Evolutionary conservation across 73 alveolate genomes (phyloP).

Genomic region (Breviolum minutum): DNA sequence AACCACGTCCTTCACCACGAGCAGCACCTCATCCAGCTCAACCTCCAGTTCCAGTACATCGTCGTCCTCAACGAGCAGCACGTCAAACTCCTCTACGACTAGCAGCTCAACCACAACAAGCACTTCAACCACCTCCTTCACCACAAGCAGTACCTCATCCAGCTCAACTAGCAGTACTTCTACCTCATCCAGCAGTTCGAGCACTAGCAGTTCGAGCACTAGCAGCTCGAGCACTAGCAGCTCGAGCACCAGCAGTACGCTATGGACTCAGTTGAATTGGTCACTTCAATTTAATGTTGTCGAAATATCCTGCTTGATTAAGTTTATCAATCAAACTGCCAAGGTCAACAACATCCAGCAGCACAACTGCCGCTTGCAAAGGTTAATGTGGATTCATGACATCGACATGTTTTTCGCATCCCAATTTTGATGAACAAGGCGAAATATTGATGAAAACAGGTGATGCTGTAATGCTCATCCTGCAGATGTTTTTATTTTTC

Average conservation of each 20-base stretch:
- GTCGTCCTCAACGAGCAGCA: slow-evolving; percentile 45
- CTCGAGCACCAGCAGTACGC: not conserved
- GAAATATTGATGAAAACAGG: too few relatives aligned
- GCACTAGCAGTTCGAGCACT: not conserved
- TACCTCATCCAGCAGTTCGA: not conserved
- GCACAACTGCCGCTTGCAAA: not conserved
- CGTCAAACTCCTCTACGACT: slow-evolving; percentile 1
- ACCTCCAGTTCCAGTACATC: not conserved
- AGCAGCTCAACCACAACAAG: slow-evolving; percentile 1
- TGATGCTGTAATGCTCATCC: too few relatives aligned
- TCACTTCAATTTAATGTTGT: not conserved
- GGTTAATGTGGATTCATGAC: not conserved
- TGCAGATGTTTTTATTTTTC: not conserved
- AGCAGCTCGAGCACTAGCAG: not conserved
- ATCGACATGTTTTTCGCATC: not conserved
- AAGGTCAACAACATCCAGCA: slow-evolving; percentile 17
- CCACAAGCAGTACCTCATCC: slow-evolving; percentile 24
- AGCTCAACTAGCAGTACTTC: slow-evolving; percentile 41
- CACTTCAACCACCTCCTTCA: slow-evolving; percentile 21
- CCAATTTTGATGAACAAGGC: too few relatives aligned
- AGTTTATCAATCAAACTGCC: too few relatives aligned
- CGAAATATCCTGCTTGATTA: not conserved
- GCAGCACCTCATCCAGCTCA: not conserved
- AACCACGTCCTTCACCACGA: not conserved
- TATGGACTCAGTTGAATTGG: not conserved